Evolutionary conservation across 345 rosid genomes (phyloP), one percentile per base, ranked within the genome.

Genomic region (Pseudoturritis turrita): DNA sequence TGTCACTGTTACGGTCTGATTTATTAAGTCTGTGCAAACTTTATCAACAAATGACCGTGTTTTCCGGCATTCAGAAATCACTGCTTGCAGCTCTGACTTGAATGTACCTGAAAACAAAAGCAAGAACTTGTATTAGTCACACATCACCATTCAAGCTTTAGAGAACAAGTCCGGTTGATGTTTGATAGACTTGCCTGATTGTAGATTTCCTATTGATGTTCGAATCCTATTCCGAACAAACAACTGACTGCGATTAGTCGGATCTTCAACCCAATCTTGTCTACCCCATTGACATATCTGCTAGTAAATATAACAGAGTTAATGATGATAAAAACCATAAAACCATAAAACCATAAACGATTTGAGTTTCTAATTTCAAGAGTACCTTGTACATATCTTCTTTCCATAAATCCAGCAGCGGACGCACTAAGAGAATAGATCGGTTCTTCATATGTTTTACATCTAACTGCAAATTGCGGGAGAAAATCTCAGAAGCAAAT

Each of bases 171-270:
- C 43, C 0, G 1, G 43, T 28, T 66, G 52, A 33, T 51, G 43
- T 63, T 57, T 14, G 12, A 56, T 4, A 64, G 54, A 81, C 90
- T 84, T 76, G 85, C 98, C 74, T 76, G 96, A 87, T 59, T 85
- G 73, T 59, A 85, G 50, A 41, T 74, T 74, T 76, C 68, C 83
- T 56, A 94, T 81, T 46, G 97, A 83, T 72, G 82, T 78, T 29
- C 93, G 84, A 75, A 91, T 94, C 82, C 97, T 86, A 56, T 88
- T 94, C 43, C 98, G 86, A 63, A 81, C 98, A 84, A 82, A 94
- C 45, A 86, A 71, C 18, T 80, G 75, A 70, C 81, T 94, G 75
- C 50, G 78, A 81, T 91, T 94, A 44, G 98, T 84, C 26, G 97
- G 97, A 84, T 94, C 97, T 39, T 91, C 97, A 72, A 91, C 95